Conservation (phyloP, 2,329 filamentous ascomycete genomes). For the Fusarium lyarnte region DNA sequence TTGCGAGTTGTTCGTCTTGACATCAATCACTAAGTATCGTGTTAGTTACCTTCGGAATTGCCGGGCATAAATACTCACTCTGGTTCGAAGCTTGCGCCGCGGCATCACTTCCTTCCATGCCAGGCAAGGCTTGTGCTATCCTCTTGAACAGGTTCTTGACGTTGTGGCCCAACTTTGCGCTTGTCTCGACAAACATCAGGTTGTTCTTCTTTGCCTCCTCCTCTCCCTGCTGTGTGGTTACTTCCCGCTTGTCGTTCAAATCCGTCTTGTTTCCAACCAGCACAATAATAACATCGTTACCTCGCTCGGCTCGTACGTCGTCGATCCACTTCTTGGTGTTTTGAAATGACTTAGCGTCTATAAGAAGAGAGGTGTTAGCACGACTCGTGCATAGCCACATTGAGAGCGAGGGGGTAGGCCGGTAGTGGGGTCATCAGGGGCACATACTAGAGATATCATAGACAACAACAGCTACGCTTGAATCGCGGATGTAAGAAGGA, state of each 20-base stretch:
- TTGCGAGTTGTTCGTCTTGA: conserved; percentile 81
- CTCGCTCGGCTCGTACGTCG: conserved; percentile 93
- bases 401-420: conserved; percentile 8
- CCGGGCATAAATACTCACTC: conserved; percentile 67
- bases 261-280: conserved; percentile 99
- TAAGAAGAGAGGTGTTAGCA: conserved; percentile 30
- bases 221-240: conserved; percentile 94
- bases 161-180: conserved; percentile 96
- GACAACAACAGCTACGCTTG: conserved; percentile 95
- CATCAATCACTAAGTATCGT: conserved; percentile 80
- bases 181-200: conserved; percentile 99
- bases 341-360: conserved; percentile 94
- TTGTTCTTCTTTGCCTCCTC: conserved; percentile 98
- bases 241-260: conserved; percentile 96
- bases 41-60: not conserved
- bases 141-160: conserved; percentile 97
- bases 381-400: conserved; percentile 19
- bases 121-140: conserved; percentile 96
- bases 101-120: conserved; percentile 92
- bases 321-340: conserved; percentile 99
- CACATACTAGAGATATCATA: conserved; percentile 91
- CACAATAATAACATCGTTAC: conserved; percentile 98
- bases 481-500: conserved; percentile 98
- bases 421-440: conserved; percentile 35
- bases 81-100: conserved; percentile 77